A percentile compares a stretch with the other conserved stretches of the same genome.
Evolutionary conservation across 2,329 filamentous ascomycete genomes (phyloP).

Genomic region (Macroventuria anomochaeta): DNA sequence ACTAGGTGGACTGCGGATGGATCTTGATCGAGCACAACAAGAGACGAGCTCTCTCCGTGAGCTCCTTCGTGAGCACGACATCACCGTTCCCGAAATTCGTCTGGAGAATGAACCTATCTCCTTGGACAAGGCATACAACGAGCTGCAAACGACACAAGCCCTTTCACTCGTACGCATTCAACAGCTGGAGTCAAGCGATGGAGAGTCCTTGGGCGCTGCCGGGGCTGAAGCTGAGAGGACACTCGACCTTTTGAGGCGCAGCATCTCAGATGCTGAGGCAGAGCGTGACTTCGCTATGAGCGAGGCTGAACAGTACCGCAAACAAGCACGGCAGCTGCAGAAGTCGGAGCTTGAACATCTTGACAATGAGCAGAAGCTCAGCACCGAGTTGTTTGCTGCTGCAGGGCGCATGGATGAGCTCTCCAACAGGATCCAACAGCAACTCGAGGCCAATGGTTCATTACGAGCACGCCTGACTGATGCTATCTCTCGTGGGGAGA

Average conservation of each 20-base stretch:
- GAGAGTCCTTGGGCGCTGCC: slow-evolving; percentile 47
- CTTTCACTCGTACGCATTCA: slow-evolving; percentile 72
- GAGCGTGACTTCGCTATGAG: slow-evolving; percentile 75
- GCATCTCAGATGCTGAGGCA: slow-evolving; percentile 71
- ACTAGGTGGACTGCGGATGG: slow-evolving; percentile 88
- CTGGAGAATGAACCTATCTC: slow-evolving; percentile 66
- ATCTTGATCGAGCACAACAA: slow-evolving; percentile 91
- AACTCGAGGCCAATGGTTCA: slow-evolving; percentile 77
- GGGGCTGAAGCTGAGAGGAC: slow-evolving; percentile 64
- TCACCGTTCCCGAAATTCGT: slow-evolving; percentile 70
- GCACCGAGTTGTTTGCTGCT: slow-evolving; percentile 73
- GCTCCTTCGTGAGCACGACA: slow-evolving; percentile 83
- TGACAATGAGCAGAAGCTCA: slow-evolving; percentile 67
- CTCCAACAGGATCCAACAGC: slow-evolving; percentile 77
- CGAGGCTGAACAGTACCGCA: slow-evolving; percentile 67
- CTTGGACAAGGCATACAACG: slow-evolving; percentile 74
- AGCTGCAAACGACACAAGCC: slow-evolving; percentile 74
- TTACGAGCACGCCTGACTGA: slow-evolving; percentile 78
- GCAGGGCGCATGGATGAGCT: slow-evolving; percentile 81
- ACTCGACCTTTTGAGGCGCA: slow-evolving; percentile 70
- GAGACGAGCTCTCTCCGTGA: slow-evolving; percentile 84
- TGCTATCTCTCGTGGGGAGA: slow-evolving; percentile 82
- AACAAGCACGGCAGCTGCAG: slow-evolving; percentile 66
- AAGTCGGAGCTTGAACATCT: slow-evolving; percentile 63
- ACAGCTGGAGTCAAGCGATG: slow-evolving; percentile 63